phyloP scores from a whole-genome alignment of 768 basidiomycete genomes.

The Boletus tomentosulus region DNA sequence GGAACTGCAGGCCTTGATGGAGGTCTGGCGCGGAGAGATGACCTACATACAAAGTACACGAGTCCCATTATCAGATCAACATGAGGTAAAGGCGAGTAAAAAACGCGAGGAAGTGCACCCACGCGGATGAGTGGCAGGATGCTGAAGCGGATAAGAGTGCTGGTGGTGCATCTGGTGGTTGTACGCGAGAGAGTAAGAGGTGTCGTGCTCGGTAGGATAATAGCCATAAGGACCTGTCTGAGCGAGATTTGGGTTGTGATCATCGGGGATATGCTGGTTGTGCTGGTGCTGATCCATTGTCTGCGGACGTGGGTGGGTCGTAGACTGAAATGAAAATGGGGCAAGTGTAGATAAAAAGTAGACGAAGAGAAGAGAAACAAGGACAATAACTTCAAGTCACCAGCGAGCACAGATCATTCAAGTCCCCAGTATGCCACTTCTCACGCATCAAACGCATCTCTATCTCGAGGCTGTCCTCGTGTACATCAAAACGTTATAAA shows the following conservation, averaged over 20 bases:
- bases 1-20: constrained; percentile 60
- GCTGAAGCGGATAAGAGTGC: constrained; percentile 54
- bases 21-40: constrained; percentile 63
- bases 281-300: constrained; percentile 39
- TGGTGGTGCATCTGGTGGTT: constrained; percentile 42
- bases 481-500: too few species aligned
- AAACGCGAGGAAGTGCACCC: constrained; percentile 51
- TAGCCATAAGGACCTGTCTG: constrained; percentile 44
- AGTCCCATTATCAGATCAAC: constrained; percentile 61
- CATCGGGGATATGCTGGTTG: constrained; percentile 45
- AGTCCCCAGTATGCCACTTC: neutral
- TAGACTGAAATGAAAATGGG: constrained; percentile 25
- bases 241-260: constrained; percentile 41
- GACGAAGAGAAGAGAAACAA: too few species aligned
- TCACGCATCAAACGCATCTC: neutral
- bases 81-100: constrained; percentile 46
- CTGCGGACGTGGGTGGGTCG: constrained; percentile 32
- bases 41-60: constrained; percentile 50
- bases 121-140: constrained; percentile 65
- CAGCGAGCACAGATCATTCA: too few species aligned
- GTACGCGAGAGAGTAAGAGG: constrained; percentile 51
- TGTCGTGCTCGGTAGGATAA: constrained; percentile 53
- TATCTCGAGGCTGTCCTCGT: too few species aligned
- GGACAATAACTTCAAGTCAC: too few species aligned
- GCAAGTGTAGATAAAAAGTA: too few species aligned